Conservation (phyloP, 2,329 filamentous ascomycete species). For the Aspergillus sp. region DNA sequence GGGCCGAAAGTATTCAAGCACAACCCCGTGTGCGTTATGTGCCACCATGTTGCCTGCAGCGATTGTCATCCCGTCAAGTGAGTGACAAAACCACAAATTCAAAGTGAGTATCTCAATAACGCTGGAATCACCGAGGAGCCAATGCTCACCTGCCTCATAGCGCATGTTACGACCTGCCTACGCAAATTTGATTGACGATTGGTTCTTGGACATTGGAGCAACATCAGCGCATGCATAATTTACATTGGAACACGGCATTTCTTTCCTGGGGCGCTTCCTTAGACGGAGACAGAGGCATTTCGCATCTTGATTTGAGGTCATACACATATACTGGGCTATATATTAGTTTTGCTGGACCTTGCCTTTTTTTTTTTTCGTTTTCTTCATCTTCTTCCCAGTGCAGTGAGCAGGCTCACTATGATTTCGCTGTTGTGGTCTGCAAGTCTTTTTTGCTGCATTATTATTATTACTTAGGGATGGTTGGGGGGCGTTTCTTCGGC, state of each 20-base stretch:
- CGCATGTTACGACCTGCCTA: background rate
- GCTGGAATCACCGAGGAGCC: background rate
- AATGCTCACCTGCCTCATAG: background rate
- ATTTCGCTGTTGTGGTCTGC: background rate
- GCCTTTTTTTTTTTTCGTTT: background rate
- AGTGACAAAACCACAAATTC: background rate
- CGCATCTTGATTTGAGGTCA: background rate
- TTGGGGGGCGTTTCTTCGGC: background rate
- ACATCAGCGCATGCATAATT: background rate
- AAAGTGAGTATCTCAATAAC: background rate
- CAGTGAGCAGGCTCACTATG: background rate
- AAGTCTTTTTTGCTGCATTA: background rate
- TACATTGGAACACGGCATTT: background rate
- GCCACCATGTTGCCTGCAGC: constrained; percentile 32
- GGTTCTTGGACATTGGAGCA: background rate
- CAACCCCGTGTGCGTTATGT: constrained; percentile 34
- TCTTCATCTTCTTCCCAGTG: background rate
- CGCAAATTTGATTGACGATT: background rate
- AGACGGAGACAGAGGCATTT: background rate
- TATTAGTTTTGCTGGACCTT: background rate
- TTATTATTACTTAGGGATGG: background rate
- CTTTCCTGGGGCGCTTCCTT: background rate
- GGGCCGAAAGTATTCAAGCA: constrained; percentile 39
- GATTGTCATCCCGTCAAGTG: constrained; percentile 32
- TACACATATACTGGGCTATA: background rate